A percentile compares a stretch with the other conserved stretches of the same genome.
These are phyloP conservation scores for Fusarium concolor DNA, from an alignment of 2,329 filamentous ascomycete species.

Conservation along the genomic window DNA sequence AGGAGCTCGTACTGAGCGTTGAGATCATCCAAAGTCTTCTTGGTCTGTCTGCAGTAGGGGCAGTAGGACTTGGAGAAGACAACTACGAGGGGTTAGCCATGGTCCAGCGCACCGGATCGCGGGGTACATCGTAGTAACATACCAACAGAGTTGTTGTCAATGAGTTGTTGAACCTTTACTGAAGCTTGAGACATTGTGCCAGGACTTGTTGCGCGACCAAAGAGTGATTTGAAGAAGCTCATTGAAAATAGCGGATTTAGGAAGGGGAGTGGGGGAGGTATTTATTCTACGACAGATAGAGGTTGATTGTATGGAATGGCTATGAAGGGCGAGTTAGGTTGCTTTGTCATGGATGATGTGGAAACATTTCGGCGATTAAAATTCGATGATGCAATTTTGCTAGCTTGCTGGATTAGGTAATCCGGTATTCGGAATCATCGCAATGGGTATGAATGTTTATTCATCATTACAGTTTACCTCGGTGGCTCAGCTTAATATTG, in stretches of 20 bases:
- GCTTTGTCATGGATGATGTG: constrained; percentile 39
- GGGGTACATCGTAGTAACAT: constrained; percentile 49
- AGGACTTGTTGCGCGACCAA: constrained; percentile 70
- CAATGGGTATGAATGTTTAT: background rate
- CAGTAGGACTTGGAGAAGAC: constrained; percentile 99
- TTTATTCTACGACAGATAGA: constrained; percentile 31
- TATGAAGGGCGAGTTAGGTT: constrained; percentile 11
- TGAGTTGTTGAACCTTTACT: constrained; percentile 85
- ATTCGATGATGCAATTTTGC: constrained; percentile 44
- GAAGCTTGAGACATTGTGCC: constrained; percentile 85
- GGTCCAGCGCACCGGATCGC: background rate
- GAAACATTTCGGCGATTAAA: constrained; percentile 21
- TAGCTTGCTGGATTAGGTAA: constrained; percentile 16
- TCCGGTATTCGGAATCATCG: constrained; percentile 24
- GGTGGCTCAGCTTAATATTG: background rate
- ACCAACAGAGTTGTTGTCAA: constrained; percentile 90
- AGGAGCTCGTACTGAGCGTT: constrained; percentile 79
- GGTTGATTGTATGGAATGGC: constrained; percentile 6
- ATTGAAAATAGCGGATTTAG: constrained; percentile 51
- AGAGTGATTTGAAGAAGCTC: constrained; percentile 80
- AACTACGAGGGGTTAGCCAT: constrained; percentile 60
- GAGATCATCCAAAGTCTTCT: constrained; percentile 75
- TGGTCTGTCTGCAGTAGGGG: constrained; percentile 87
- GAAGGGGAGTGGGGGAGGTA: constrained; percentile 24
- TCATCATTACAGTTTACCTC: background rate